Conservation (phyloP, 2,329 filamentous ascomycete genomes). For the Trichoderma oligosporum region DNA sequence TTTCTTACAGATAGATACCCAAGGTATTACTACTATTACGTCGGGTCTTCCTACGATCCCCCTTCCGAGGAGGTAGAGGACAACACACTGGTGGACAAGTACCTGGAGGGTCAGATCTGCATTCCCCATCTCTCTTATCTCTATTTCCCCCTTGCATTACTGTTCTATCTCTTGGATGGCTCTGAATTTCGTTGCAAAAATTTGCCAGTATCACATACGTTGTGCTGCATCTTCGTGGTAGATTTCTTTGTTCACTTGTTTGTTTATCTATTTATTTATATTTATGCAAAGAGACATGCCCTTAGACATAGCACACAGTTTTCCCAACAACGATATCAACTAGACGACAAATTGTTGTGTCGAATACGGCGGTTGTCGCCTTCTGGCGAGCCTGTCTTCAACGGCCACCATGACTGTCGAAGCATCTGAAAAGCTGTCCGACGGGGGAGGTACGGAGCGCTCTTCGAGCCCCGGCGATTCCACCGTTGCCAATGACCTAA, state of each 20-base stretch:
- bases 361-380: conserved; percentile 4
- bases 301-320: neutral
- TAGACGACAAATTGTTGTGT: neutral
- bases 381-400: conserved; percentile 2
- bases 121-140: neutral
- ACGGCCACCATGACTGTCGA: conserved; percentile 19
- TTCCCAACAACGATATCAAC: neutral
- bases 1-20: neutral
- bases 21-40: neutral
- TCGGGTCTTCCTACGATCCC: neutral
- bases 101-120: neutral
- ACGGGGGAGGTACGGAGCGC: neutral
- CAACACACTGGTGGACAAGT: too few relatives aligned
- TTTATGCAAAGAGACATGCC: neutral
- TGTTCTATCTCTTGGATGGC: neutral
- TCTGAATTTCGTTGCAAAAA: neutral
- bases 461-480: neutral
- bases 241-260: too few relatives aligned
- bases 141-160: neutral
- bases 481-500: neutral
- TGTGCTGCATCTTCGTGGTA: neutral
- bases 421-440: neutral
- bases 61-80: too few relatives aligned
- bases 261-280: too few relatives aligned
- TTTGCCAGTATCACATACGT: neutral